Evolutionary conservation across 75 land plant species (phyloP).

Genomic region (Adiantum capillusveneris): DNA sequence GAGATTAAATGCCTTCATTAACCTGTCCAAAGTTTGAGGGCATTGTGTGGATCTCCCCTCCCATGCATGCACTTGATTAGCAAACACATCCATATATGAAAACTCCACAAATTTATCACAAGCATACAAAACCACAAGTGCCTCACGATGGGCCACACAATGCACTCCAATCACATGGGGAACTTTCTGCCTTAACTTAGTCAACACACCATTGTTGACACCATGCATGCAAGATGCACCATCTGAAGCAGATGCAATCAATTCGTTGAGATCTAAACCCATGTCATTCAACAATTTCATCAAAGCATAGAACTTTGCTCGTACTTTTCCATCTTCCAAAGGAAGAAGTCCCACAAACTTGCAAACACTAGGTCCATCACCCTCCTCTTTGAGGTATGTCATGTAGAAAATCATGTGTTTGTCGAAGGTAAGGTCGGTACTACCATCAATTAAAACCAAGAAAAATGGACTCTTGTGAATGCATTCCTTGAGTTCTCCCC

Average conservation of each 20-base stretch:
- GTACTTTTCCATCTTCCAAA: neutral
- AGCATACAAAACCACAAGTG: conserved; percentile 2
- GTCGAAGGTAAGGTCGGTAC: neutral
- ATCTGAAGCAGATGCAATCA: conserved; percentile 3
- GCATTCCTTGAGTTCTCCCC: neutral
- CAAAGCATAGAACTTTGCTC: neutral
- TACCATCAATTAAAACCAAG: neutral
- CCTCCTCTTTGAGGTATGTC: neutral
- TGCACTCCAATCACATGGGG: conserved; percentile 2
- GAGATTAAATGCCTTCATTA: neutral
- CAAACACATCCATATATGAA: neutral
- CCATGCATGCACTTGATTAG: neutral
- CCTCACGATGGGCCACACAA: conserved; percentile 7
- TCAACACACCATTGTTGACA: neutral
- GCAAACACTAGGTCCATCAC: neutral
- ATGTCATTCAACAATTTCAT: neutral
- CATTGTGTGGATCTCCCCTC: neutral
- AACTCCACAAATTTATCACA: neutral
- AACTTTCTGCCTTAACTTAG: neutral
- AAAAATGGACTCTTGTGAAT: neutral
- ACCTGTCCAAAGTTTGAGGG: neutral
- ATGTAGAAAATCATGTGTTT: neutral
- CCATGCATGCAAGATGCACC: conserved; percentile 3
- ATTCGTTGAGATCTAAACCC: neutral
- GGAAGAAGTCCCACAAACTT: neutral